phyloP scores from a whole-genome alignment of 495 filamentous ascomycete species.

The Staphylotrichum longicolle region DNA sequence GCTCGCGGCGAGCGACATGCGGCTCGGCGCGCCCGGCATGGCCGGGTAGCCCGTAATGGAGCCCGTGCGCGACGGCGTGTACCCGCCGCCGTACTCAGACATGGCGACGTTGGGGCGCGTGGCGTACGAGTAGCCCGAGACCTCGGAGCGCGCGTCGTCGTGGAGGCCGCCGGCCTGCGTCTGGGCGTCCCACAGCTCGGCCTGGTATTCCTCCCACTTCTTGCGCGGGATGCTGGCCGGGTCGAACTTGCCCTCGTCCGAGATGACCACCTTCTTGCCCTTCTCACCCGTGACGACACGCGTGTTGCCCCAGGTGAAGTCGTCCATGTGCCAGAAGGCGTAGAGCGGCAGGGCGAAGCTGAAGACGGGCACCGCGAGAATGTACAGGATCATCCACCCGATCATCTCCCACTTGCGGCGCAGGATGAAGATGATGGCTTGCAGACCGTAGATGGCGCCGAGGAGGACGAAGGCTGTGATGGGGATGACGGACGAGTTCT shows the following conservation, averaged over 20 bases:
- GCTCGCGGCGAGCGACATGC: constrained; percentile 78
- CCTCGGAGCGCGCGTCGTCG: constrained; percentile 82
- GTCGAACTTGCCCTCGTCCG: constrained; percentile 98
- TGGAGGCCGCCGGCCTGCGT: constrained; percentile 49
- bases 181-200: constrained; percentile 93
- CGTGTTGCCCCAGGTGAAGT: constrained; percentile 98
- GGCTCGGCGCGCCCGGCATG: constrained; percentile 32
- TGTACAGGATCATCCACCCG: constrained; percentile 97
- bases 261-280: constrained; percentile 87
- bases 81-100: constrained; percentile 67
- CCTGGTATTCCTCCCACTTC: constrained; percentile 98
- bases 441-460: constrained; percentile 91
- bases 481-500: constrained; percentile 62
- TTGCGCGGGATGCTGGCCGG: constrained; percentile 89
- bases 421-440: constrained; percentile 95
- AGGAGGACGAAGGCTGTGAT: constrained; percentile 84
- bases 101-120: constrained; percentile 64
- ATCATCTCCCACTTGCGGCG: constrained; percentile 98
- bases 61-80: background rate
- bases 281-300: constrained; percentile 96
- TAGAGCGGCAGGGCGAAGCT: constrained; percentile 88
- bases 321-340: constrained; percentile 99
- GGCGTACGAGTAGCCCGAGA: constrained; percentile 86
- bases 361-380: constrained; percentile 89
- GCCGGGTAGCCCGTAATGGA: constrained; percentile 2